phyloP scores from a whole-genome alignment of 352 stramenopile species.

The Globisporangium emineosum region DNA sequence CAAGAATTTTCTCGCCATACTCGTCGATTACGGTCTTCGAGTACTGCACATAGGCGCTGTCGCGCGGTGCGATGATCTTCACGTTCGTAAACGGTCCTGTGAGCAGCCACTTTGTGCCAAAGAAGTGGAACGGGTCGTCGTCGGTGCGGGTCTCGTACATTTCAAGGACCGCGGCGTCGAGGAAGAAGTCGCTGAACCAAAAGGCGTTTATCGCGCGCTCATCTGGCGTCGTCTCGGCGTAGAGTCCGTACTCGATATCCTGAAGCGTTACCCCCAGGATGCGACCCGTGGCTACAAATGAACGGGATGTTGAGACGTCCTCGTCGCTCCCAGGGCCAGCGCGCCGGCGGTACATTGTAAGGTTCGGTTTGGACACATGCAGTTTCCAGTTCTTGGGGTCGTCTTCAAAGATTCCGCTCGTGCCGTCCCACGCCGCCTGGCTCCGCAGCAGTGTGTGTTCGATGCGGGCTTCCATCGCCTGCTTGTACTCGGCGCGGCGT shows the following conservation, averaged over 20 bases:
- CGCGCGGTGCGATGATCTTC: constrained; percentile 56
- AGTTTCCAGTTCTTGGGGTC: constrained; percentile 62
- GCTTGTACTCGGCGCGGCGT: constrained; percentile 7
- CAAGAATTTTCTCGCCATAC: constrained; percentile 51
- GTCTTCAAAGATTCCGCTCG: constrained; percentile 51
- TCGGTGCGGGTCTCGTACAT: constrained; percentile 54
- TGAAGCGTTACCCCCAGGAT: constrained; percentile 55
- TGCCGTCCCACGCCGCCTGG: constrained; percentile 51
- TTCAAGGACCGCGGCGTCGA: constrained; percentile 67
- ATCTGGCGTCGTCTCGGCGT: constrained; percentile 69
- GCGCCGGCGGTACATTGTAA: constrained; percentile 43
- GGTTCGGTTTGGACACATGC: constrained; percentile 47
- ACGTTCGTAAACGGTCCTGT: constrained; percentile 36
- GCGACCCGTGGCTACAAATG: constrained; percentile 57
- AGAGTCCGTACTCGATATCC: constrained; percentile 68
- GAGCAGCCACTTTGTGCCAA: constrained; percentile 73
- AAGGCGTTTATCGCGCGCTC: constrained; percentile 59
- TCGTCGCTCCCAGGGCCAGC: constrained; percentile 5
- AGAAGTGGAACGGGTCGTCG: constrained; percentile 65
- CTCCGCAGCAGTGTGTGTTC: constrained; percentile 33
- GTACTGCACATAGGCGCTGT: constrained; percentile 65
- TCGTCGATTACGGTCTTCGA: constrained; percentile 40
- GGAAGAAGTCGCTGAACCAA: constrained; percentile 56
- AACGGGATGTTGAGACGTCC: constrained; percentile 20
- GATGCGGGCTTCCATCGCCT: constrained; percentile 36